Evolutionary conservation across 2,329 filamentous ascomycete genomes (phyloP), one percentile per base, ranked within the genome.

Genomic region (Nothophoma quercina): DNA sequence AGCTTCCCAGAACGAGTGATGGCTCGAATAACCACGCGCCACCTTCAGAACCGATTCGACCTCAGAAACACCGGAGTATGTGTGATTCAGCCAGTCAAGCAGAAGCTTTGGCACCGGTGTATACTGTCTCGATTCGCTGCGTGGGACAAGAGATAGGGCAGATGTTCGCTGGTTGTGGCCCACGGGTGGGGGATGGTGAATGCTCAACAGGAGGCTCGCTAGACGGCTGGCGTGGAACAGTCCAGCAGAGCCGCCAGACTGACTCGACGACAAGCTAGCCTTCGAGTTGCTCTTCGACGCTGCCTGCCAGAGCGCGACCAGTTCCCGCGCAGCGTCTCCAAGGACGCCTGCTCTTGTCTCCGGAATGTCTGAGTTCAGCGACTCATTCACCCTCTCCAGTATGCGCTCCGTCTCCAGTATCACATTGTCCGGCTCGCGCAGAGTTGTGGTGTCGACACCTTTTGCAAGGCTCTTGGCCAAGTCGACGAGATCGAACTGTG

Each of bases 1-100:
- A 1, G 86, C 86, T 68, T 93, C 90, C 93, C 93, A 98, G 75
- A 91, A 98, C 28, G 89, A 79, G 21, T 82, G 79, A 65, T 95
- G 90, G 34, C 86, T 85, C 2, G 91, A 88, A 18, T 92, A 90
- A 53, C 89, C 89, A 1, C 90, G 89, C 36, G 81, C 81, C 62
- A 86, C 77, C 22, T 81, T 80, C 56, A 84, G 78, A 19, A 97
- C 82, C 4, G 86, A 80, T 29, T 85, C 79, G 19, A 89, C 78
- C 64, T 93, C 88, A 43, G 85, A 81, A 2, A 83, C 81, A 21
- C 88, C 82, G 57, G 89, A 86, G 68, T 96, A 91, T 66, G 90
- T 84, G 13, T 81, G 80, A 47, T 90, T 83, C 59, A 96, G 80
- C 93, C 93, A 98, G 64, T 90, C 84, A 56, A 97, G 86, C 12